These are phyloP conservation scores for Ottelia alismoides DNA, from an alignment of 106 monocot genomes.

Conservation along the genomic window DNA sequence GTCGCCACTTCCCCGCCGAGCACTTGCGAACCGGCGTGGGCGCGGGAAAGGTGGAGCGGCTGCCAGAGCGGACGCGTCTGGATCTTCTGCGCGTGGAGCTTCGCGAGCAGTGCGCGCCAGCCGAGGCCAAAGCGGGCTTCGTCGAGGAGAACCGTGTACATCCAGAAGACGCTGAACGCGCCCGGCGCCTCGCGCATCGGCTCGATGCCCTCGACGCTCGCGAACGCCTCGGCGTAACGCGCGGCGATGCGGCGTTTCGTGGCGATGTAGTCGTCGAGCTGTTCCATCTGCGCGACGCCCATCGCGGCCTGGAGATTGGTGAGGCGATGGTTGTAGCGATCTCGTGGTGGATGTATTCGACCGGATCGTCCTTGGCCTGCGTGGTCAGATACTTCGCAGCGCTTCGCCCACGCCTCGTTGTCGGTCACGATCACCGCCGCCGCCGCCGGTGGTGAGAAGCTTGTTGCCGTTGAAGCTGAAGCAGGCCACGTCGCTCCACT, in stretches of 20 bases:
- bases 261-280: background rate
- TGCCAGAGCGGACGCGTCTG: background rate
- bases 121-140: background rate
- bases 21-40: no score
- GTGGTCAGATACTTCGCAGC: background rate
- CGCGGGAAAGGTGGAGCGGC: background rate
- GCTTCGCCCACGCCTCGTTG: no score
- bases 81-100: background rate
- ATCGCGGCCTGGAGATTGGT: background rate
- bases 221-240: background rate
- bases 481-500: background rate
- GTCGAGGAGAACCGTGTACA: background rate
- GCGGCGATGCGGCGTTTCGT: background rate
- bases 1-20: background rate
- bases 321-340: background rate
- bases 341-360: background rate
- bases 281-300: background rate
- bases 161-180: background rate
- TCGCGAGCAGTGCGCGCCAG: background rate
- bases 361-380: background rate
- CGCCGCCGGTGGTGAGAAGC: background rate
- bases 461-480: background rate
- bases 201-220: background rate
- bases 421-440: background rate
- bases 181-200: background rate